Base-by-base conservation (phyloP, 495 filamentous ascomycete genomes). In the Rusavskia elegans region DNA sequence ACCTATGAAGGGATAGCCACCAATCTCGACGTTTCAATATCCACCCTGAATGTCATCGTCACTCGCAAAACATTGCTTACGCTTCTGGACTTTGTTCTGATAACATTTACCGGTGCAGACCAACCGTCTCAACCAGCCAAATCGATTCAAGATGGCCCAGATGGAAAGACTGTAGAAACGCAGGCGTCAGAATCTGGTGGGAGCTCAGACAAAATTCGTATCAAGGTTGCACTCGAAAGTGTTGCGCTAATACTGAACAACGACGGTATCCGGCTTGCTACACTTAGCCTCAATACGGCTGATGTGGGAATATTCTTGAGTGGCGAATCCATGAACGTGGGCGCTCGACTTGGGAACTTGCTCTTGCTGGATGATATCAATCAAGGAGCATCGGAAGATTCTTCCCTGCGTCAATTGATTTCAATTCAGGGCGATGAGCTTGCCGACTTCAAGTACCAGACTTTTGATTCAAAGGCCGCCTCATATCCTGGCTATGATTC, bases 401-500 rank as follows among this genome's bases (percentile, higher is more conserved):
- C 90, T 8, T 77, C 83, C 56, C 73, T 98, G 17, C 82, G 92
- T 21, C 84, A 92, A 54, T 77, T 98, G 14, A 73, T 98, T 38
- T 89, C 87, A 0, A 97, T 98, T 48, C 82, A 97, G 67, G 92
- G 92, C 13, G 81, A 96, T 45, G 86, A 98, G 57, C 81, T 98
- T 27, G 92, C 89, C n/a, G 89, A 98, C 63, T 98, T 98, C 69
- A 83, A 83, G 27, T 98, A 97, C 59, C 85, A 98, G 67, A 97
- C 93, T 0, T 96, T 92, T 55, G 89, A 98, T 66, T 62, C 84
- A 0, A 74, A 79, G 14, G 79, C 77, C 40, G 71, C 82, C 14
- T 68, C 68, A 11, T 96, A 95, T 58, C 92, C 92, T 14, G 92
- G 92, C n/a, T 95, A 95, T 63, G 89, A 96, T 59, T 89, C 85